Conservation (phyloP, 1,284 basidiomycete genomes). For the Boletus semigastroideus region DNA sequence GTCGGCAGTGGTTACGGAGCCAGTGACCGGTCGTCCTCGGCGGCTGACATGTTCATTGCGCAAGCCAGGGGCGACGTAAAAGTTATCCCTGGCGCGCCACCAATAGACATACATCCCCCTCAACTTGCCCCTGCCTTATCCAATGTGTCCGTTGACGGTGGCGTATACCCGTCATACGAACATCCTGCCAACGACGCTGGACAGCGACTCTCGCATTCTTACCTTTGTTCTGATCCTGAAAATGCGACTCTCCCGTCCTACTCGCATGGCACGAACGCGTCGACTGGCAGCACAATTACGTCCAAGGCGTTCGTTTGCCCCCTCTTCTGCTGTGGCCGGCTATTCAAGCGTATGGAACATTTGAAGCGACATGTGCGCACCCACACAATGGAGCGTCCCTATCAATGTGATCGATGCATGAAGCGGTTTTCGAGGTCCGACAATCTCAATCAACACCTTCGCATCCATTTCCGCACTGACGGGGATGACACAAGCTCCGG, state of each 20-base stretch:
- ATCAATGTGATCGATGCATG: constrained; percentile 67
- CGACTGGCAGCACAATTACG: constrained; percentile 30
- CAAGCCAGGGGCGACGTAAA: constrained; percentile 58
- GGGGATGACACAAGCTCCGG: constrained; percentile 28
- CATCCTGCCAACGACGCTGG: constrained; percentile 19
- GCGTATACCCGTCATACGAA: constrained; percentile 20
- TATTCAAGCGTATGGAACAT: constrained; percentile 90
- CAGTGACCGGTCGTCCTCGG: constrained; percentile 38
- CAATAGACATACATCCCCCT: constrained; percentile 17
- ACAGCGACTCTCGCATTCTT: constrained; percentile 19
- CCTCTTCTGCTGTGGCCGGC: constrained; percentile 73
- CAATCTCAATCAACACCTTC: constrained; percentile 80
- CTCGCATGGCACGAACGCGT: constrained; percentile 17
- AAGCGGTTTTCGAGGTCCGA: constrained; percentile 85
- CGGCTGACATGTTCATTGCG: constrained; percentile 62
- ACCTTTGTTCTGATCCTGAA: constrained; percentile 19
- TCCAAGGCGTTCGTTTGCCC: constrained; percentile 78
- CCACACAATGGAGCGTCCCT: constrained; percentile 88
- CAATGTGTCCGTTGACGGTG: constrained; percentile 19
- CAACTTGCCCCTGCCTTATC: constrained; percentile 22
- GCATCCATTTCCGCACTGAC: constrained; percentile 65
- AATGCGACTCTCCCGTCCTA: constrained; percentile 20
- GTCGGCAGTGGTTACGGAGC: constrained; percentile 36
- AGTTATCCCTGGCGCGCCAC: constrained; percentile 20
- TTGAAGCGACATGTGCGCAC: constrained; percentile 84